Conservation (phyloP, 2,329 filamentous ascomycete genomes). For the Sclerotinia trifoliorum region DNA sequence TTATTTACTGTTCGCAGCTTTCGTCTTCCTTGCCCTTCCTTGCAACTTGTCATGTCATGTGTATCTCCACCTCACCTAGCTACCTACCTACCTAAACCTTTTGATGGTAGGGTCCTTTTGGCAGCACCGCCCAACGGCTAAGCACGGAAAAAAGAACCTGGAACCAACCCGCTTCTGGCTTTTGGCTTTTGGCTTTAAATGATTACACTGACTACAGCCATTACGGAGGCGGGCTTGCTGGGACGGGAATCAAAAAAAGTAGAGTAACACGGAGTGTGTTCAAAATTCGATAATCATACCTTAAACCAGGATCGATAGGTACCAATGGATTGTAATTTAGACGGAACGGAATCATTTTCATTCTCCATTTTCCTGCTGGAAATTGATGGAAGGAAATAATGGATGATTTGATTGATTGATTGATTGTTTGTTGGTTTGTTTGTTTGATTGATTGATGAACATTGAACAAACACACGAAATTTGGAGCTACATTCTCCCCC, state of each 20-base stretch:
- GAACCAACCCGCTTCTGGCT: not conserved
- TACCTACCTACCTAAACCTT: not conserved
- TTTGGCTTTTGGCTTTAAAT: no score
- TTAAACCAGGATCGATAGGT: conserved; percentile 12
- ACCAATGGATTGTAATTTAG: conserved; percentile 11
- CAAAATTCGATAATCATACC: conserved; percentile 19
- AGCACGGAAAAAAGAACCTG: conserved; percentile 18
- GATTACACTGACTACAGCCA: not conserved
- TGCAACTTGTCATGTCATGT: not conserved
- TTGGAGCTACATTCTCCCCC: conserved; percentile 11
- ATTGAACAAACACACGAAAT: not conserved
- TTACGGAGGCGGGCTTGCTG: not conserved
- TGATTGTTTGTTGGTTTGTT: not conserved
- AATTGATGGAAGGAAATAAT: not conserved
- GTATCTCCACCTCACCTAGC: conserved; percentile 11
- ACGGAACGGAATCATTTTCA: not conserved
- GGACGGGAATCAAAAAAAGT: not conserved
- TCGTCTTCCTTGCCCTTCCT: not conserved
- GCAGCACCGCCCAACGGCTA: conserved; percentile 10
- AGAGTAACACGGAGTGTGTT: not conserved
- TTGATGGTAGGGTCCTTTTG: not conserved
- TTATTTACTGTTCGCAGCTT: not conserved
- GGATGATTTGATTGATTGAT: not conserved
- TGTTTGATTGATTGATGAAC: no score
- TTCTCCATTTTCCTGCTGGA: not conserved